These are phyloP conservation scores for Pestalotiopsis fici DNA, from an alignment of 2,329 filamentous ascomycete species.

Conservation along the genomic window DNA sequence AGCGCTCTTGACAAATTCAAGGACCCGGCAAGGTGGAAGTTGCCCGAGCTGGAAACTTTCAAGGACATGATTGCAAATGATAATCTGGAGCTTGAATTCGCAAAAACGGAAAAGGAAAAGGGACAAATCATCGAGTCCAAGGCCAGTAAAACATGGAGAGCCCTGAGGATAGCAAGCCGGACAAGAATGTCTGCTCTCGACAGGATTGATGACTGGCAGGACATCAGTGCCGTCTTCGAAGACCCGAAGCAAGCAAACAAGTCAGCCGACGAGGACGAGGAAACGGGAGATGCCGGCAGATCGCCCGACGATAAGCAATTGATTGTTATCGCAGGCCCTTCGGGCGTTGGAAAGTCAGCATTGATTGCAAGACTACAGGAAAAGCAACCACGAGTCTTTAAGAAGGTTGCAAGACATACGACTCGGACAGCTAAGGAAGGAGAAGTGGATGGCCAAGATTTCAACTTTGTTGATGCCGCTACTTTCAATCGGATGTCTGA, in stretches of 20 bases:
- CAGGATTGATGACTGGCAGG: constrained; percentile 81
- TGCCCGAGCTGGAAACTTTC: constrained; percentile 72
- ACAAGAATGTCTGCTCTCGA: constrained; percentile 79
- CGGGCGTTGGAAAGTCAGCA: constrained; percentile 62
- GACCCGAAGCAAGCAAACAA: constrained; percentile 41
- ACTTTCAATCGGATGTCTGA: constrained; percentile 61
- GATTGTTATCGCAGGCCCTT: constrained; percentile 70
- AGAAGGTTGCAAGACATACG: constrained; percentile 55
- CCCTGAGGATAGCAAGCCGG: constrained; percentile 76
- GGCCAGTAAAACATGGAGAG: constrained; percentile 88
- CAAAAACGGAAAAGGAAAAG: constrained; percentile 62
- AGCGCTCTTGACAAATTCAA: constrained; percentile 71
- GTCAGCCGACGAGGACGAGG: constrained; percentile 32
- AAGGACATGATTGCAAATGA: constrained; percentile 74
- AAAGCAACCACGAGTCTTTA: constrained; percentile 66
- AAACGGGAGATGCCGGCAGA: constrained; percentile 30
- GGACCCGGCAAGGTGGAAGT: constrained; percentile 60
- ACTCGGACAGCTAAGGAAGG: constrained; percentile 50
- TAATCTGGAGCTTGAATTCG: constrained; percentile 86
- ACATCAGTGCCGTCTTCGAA: constrained; percentile 60
- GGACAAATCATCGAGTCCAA: constrained; percentile 66
- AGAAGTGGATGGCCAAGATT: constrained; percentile 53
- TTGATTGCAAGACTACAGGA: constrained; percentile 65
- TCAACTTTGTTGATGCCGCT: constrained; percentile 56
- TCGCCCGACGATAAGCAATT: constrained; percentile 49